Percentiles rank a stretch among this genome's conserved stretches.
phyloP scores from a whole-genome alignment of 163 green algal genomes.

The Scenedesmus sp. region DNA sequence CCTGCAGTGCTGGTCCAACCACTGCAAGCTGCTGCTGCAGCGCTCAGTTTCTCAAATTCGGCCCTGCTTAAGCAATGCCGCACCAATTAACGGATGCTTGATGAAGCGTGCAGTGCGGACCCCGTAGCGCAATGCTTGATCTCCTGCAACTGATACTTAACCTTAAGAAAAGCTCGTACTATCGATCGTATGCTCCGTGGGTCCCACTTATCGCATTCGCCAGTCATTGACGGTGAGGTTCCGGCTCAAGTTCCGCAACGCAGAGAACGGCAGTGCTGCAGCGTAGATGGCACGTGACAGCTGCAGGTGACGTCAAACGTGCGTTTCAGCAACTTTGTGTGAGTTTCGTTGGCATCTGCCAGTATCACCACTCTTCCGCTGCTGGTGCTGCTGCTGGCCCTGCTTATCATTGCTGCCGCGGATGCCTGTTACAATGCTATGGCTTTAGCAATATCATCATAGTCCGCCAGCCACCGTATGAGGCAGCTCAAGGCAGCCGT shows the following conservation, averaged over 20 bases:
- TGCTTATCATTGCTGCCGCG: background rate
- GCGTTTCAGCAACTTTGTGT: background rate
- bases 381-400: background rate
- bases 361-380: background rate
- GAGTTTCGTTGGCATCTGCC: background rate
- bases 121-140: background rate
- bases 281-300: background rate
- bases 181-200: background rate
- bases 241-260: slow-evolving; percentile 6
- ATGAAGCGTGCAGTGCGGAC: background rate
- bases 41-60: background rate
- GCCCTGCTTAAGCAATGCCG: background rate
- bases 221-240: background rate
- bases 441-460: too few species aligned
- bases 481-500: background rate
- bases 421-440: background rate
- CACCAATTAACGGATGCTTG: background rate
- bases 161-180: background rate
- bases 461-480: too few species aligned
- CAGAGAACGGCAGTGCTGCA: background rate
- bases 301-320: background rate
- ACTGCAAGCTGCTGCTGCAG: background rate
- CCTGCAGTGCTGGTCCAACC: background rate
- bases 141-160: background rate
- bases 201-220: background rate